phyloP scores from a whole-genome alignment of 2,329 filamentous ascomycete genomes.

The Colletotrichum tropicale region DNA sequence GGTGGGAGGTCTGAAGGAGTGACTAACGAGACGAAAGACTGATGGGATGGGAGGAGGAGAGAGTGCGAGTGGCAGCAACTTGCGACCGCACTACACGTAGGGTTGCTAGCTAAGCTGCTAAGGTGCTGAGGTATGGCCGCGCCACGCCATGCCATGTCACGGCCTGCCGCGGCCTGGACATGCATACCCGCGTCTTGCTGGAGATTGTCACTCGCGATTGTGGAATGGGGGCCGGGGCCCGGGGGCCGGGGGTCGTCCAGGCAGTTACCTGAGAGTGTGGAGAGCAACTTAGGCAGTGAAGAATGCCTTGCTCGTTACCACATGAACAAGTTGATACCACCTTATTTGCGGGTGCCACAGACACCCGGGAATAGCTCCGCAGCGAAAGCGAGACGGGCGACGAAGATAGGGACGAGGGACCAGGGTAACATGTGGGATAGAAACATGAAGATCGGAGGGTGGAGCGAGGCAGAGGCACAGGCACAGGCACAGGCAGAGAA shows the following conservation, averaged over 20 bases:
- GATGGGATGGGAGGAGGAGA: background rate
- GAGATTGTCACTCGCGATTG: background rate
- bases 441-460: background rate
- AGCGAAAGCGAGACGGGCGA: background rate
- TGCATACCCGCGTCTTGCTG: constrained; percentile 12
- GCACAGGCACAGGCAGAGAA: background rate
- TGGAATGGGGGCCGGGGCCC: background rate
- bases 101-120: background rate
- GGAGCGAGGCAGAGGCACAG: background rate
- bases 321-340: background rate
- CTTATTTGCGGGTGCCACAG: background rate
- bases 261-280: background rate
- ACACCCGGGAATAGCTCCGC: background rate
- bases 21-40: constrained; percentile 1
- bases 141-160: constrained; percentile 10
- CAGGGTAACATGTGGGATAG: background rate
- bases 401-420: background rate
- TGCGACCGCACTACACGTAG: background rate
- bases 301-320: background rate
- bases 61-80: background rate
- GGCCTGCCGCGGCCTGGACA: background rate
- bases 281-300: background rate
- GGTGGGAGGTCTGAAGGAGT: background rate
- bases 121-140: constrained; percentile 11
- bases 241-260: background rate